Evolutionary conservation across 306 rosid genomes (phyloP).

Genomic region (Rosa lucieae): DNA sequence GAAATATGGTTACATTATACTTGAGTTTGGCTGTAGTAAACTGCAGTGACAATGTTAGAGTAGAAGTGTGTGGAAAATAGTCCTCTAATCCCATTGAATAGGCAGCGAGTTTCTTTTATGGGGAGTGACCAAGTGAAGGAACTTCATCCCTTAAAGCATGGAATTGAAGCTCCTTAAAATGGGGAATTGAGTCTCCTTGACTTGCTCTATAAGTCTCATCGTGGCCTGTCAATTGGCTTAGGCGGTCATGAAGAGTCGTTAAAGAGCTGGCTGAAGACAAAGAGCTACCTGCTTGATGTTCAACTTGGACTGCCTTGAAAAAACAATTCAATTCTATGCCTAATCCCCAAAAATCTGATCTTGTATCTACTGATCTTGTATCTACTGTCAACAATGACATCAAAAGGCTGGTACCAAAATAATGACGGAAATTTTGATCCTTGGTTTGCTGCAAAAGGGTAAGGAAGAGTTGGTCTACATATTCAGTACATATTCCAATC

Average conservation of each 20-base stretch:
- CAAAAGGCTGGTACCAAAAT: background rate
- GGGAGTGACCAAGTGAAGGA: background rate
- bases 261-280: background rate
- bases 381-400: no score
- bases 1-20: background rate
- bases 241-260: background rate
- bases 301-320: background rate
- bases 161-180: background rate
- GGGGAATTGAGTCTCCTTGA: background rate
- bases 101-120: background rate
- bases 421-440: background rate
- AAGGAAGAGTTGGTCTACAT: background rate
- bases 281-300: background rate
- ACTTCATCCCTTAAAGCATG: background rate
- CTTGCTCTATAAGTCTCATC: no score
- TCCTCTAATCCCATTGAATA: background rate
- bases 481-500: background rate
- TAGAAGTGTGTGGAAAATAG: background rate
- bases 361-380: no score
- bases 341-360: conserved; percentile 1
- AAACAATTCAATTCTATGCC: background rate
- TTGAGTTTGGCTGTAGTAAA: background rate
- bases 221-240: no score
- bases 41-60: background rate
- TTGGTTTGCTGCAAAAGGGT: background rate